Base-by-base conservation (phyloP, 2,329 filamentous ascomycete species). In the Penicillium sp. region DNA sequence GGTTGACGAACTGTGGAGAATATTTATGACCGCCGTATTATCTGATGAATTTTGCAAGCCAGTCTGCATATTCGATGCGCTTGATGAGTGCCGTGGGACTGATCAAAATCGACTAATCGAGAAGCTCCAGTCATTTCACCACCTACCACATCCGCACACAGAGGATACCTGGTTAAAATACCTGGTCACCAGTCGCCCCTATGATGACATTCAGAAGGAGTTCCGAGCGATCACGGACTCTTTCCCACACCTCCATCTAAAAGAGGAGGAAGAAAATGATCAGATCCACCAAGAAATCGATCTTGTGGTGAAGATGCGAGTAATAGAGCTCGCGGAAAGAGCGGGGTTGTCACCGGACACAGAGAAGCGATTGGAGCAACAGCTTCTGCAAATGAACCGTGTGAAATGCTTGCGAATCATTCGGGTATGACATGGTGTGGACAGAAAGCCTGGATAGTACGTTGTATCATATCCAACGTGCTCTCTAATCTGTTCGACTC, bases 1-100 rank as follows among this genome's bases (percentile, higher is more conserved):
- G 31, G 43, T 53, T 31, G 22, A 35, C 33, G 50, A 62, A 31
- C 56, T 65, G 44, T 65, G 60, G 61, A 19, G 46, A 10, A 63
- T 66, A 14, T 53, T 65, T n/a, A 50, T 56, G 24, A 43, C 48
- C 5, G 58, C 53, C 3, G 16, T 37, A 49, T 59, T 43, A 43
- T 39, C 48, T 43, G 33, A 45, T 13, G 14, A 9, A 33, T 48
- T 46, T 10, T 19, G 13, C 5, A 53, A 59, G 5, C 62, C 52
- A 0, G 61, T 63, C 41, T 64, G 56, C 43, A 33, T 63, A 27
- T 46, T 64, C 6, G 62, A 66, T 60, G 62, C 53, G 13, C 58
- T 64, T 48, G 62, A 66, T 29, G 33, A 63, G 49, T 61, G 53
- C 27, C 43, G 44, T 29, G 44, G 50, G 33, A 24, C 10, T 1